Conservation (phyloP, 2,329 filamentous ascomycete genomes). For the Xylariaceae sp. region DNA sequence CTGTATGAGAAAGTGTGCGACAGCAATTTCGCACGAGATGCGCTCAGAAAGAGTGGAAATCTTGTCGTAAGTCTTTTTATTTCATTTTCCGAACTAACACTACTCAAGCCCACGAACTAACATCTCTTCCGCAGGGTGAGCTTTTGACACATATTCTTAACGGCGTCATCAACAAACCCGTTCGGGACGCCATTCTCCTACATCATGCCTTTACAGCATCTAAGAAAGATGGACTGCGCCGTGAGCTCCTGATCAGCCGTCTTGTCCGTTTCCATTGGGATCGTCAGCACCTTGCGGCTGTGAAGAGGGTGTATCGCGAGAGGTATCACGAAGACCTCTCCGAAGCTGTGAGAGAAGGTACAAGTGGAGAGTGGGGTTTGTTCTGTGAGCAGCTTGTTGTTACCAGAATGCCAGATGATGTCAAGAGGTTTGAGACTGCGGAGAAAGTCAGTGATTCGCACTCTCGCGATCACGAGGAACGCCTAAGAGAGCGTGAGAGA, state of each 20-base stretch:
- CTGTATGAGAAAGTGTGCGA: constrained; percentile 71
- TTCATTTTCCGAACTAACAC: not conserved
- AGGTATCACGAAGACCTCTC: constrained; percentile 74
- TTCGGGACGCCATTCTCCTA: constrained; percentile 85
- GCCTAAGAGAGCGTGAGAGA: constrained; percentile 7
- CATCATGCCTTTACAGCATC: constrained; percentile 83
- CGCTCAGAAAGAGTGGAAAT: constrained; percentile 85
- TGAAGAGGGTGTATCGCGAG: constrained; percentile 77
- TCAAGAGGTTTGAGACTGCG: constrained; percentile 47
- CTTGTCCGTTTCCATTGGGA: constrained; percentile 94
- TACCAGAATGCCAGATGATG: constrained; percentile 57
- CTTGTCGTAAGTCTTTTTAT: constrained; percentile 68
- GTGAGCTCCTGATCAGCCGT: constrained; percentile 83
- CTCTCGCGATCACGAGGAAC: constrained; percentile 12
- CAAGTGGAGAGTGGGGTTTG: constrained; percentile 71
- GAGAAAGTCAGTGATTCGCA: constrained; percentile 19
- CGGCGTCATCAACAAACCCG: constrained; percentile 91
- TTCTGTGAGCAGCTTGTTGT: constrained; percentile 73
- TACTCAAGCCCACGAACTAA: not conserved
- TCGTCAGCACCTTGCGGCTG: constrained; percentile 70
- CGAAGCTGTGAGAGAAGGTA: constrained; percentile 74
- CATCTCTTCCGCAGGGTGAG: constrained; percentile 65
- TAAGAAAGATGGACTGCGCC: constrained; percentile 67
- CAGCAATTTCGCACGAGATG: constrained; percentile 83
- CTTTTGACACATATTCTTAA: constrained; percentile 93